phyloP scores from a whole-genome alignment of 805 yeast species.

The Ascoidea tarda region DNA sequence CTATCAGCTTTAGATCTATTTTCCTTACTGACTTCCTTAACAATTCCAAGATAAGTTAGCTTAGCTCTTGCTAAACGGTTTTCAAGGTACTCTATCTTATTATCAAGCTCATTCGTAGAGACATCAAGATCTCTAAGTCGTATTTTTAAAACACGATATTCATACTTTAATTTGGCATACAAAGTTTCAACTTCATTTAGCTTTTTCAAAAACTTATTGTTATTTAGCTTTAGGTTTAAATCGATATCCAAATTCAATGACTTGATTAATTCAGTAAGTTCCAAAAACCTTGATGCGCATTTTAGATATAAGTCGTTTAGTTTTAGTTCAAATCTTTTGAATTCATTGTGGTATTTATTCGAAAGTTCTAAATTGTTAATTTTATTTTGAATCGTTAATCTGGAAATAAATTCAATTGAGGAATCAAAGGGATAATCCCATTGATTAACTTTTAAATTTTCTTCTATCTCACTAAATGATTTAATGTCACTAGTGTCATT shows the following conservation, averaged over 20 bases:
- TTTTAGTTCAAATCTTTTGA: background rate
- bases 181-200: constrained; percentile 37
- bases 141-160: constrained; percentile 39
- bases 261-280: background rate
- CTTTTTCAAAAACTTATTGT: constrained; percentile 18
- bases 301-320: background rate
- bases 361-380: background rate
- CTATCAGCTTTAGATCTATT: no score
- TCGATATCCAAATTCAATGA: constrained; percentile 12
- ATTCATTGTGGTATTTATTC: no score
- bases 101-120: constrained; percentile 15
- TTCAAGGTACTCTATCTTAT: constrained; percentile 2
- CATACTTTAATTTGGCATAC: constrained; percentile 51
- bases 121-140: constrained; percentile 60
- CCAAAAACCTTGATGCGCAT: background rate
- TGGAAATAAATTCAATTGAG: background rate
- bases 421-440: background rate
- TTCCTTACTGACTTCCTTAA: no score
- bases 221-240: constrained; percentile 16
- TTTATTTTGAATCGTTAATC: no score
- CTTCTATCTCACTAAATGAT: background rate
- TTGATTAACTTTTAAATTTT: no score
- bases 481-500: background rate
- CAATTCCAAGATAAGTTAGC: no score
- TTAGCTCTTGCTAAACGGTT: background rate